These are phyloP conservation scores for Fistulifera solaris DNA, from an alignment of 108 stramenopile species.

Conservation along the genomic window DNA sequence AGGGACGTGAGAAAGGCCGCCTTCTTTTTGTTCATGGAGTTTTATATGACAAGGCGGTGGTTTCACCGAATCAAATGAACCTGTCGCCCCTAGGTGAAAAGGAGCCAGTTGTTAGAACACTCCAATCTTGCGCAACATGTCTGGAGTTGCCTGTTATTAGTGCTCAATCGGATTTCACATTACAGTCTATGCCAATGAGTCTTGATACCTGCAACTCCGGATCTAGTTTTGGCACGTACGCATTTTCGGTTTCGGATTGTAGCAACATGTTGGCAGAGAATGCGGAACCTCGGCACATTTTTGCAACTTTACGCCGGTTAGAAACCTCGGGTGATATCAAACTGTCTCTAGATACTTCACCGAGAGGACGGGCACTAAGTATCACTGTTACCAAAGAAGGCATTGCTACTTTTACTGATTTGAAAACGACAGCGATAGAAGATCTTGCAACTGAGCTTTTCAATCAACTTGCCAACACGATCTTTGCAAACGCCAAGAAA, in stretches of 20 bases:
- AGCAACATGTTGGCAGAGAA: conserved; percentile 52
- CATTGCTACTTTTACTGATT: conserved; percentile 23
- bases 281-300: conserved; percentile 77
- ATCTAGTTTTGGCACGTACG: conserved; percentile 61
- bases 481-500: conserved; percentile 38
- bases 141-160: conserved; percentile 14
- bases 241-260: conserved; percentile 61
- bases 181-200: no score
- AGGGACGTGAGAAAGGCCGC: conserved; percentile 36
- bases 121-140: conserved; percentile 40
- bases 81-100: conserved; percentile 28
- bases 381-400: conserved; percentile 38
- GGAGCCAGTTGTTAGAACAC: conserved; percentile 47
- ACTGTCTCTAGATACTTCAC: conserved; percentile 43
- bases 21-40: conserved; percentile 62
- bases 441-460: conserved; percentile 22
- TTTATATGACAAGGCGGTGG: conserved; percentile 45
- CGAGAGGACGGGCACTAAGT: conserved; percentile 44
- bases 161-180: no score
- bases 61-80: conserved; percentile 42
- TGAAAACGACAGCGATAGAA: conserved; percentile 1
- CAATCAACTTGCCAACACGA: conserved; percentile 36
- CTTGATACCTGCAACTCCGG: conserved; percentile 1
- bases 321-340: conserved; percentile 64
- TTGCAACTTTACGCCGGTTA: conserved; percentile 71